These are phyloP conservation scores for Catunica adiposa DNA, from an alignment of 2,329 filamentous ascomycete species.

Conservation along the genomic window DNA sequence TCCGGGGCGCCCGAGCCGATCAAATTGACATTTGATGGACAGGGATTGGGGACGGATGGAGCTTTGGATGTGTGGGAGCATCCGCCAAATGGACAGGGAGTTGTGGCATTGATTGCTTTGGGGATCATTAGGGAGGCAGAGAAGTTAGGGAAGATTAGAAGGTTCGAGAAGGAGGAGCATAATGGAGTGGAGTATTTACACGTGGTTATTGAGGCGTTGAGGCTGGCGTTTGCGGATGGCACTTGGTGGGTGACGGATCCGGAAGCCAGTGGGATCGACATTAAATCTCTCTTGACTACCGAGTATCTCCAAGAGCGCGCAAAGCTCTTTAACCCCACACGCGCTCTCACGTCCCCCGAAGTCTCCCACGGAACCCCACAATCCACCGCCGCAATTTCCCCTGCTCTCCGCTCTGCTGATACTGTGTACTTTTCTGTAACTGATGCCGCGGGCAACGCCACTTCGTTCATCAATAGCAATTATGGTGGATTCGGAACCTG, in stretches of 20 bases:
- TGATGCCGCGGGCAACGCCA: slow-evolving; percentile 70
- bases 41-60: slow-evolving; percentile 44
- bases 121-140: slow-evolving; percentile 83
- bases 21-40: slow-evolving; percentile 59
- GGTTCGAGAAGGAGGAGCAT: slow-evolving; percentile 54
- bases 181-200: slow-evolving; percentile 73
- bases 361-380: slow-evolving; percentile 45
- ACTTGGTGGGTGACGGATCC: slow-evolving; percentile 85
- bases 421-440: slow-evolving; percentile 88
- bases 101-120: slow-evolving; percentile 84
- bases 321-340: slow-evolving; percentile 38
- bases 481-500: slow-evolving; percentile 76
- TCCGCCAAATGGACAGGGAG: slow-evolving; percentile 88
- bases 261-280: slow-evolving; percentile 50
- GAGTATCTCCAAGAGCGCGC: slow-evolving; percentile 58
- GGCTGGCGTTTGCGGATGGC: slow-evolving; percentile 79
- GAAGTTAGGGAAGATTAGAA: slow-evolving; percentile 53
- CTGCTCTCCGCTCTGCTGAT: slow-evolving; percentile 71
- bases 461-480: slow-evolving; percentile 93
- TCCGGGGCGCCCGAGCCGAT: slow-evolving; percentile 75
- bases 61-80: slow-evolving; percentile 81
- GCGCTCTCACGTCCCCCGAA: slow-evolving; percentile 46
- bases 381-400: slow-evolving; percentile 31
- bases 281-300: slow-evolving; percentile 41
- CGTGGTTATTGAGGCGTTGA: slow-evolving; percentile 70